Evolutionary conservation across 805 yeast species (phyloP), one percentile per base, ranked within the genome.

Genomic region (Starmerella scarabaei): DNA sequence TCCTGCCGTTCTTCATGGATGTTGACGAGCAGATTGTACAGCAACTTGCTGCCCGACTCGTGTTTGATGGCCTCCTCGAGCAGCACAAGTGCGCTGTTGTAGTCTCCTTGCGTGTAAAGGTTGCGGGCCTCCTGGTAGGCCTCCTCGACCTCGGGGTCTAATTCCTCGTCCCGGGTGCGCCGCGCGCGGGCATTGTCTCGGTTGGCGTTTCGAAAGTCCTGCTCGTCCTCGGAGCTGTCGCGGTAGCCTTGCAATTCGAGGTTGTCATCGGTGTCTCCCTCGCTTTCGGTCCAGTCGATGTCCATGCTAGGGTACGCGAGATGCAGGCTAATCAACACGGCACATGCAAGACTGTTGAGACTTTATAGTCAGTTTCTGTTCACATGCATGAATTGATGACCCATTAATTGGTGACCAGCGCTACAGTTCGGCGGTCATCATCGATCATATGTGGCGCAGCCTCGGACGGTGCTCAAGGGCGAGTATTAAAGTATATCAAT

Each of bases 1-100:
- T 62, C 63, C n/a, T 54, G 59, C 17, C 57, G 50, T 18, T 64
- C 65, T 73, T 82, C 49, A 66, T 62, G 58, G 70, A 86, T 57
- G 5, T 52, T 45, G 7, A 50, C 57, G 5, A 60, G 51, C 28
- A 58, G 40, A 29, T 51, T 52, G 41, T 49, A 57, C 15, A 62
- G 59, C 30, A 43, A 47, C 27, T 52, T 45, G 16, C 58, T 53
- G n/a, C 45, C 40, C 2, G 53, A 51, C 33, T 57, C 61, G 21
- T 46, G 44, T 12, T 43, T 48, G 20, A 60, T 47, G 3, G 60
- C 60, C 36, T 53, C 56, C 33, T 57, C 61, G 16, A 51, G 46
- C n/a, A 56, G 37, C 18, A 42, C 47, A 17, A 59, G 44, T 1
- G 62, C 62, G 3, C 38, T 45, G 4, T 51, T 54, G 23, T 47